phyloP scores from a whole-genome alignment of 192 early-diverging fungal genomes.

The Podila epicladia region DNA sequence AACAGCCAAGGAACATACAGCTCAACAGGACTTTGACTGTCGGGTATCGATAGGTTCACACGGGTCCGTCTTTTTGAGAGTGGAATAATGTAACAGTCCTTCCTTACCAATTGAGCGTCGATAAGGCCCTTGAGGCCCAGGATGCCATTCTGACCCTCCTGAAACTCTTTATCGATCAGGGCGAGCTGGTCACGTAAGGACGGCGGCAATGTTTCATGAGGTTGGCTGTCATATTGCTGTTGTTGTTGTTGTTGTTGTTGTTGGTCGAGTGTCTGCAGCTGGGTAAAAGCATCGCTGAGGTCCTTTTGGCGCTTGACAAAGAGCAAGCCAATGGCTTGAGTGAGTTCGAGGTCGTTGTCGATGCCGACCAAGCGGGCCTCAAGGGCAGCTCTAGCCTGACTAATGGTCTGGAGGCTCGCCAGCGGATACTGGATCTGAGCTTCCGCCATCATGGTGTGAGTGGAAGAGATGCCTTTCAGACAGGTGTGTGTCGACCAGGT shows the following conservation, averaged over 20 bases:
- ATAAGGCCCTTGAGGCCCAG: slow-evolving; percentile 40
- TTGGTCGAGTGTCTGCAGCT: slow-evolving; percentile 17
- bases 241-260: slow-evolving; percentile 5
- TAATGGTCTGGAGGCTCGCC: slow-evolving; percentile 38
- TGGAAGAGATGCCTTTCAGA: too few relatives aligned
- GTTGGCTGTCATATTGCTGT: neutral
- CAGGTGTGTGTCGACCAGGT: too few relatives aligned
- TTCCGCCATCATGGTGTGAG: neutral
- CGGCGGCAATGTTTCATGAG: slow-evolving; percentile 24
- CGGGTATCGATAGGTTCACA: too few relatives aligned
- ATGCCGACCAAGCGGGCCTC: slow-evolving; percentile 32
- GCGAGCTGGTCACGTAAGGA: slow-evolving; percentile 32
- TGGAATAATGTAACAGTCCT: neutral
- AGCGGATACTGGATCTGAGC: slow-evolving; percentile 4
- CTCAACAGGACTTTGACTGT: too few relatives aligned
- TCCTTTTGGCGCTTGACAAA: slow-evolving; percentile 48
- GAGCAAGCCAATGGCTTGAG: slow-evolving; percentile 41
- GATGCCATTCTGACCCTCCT: slow-evolving; percentile 45
- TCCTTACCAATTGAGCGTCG: slow-evolving; percentile 49
- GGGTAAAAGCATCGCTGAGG: slow-evolving; percentile 30
- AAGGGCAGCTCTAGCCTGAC: slow-evolving; percentile 28
- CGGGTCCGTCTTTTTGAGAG: too few relatives aligned
- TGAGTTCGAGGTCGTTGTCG: slow-evolving; percentile 40
- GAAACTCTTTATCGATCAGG: slow-evolving; percentile 32
- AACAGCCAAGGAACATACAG: too few relatives aligned